These are phyloP conservation scores for Geosmithia morbida DNA, from an alignment of 2,329 filamentous ascomycete species.

Conservation along the genomic window DNA sequence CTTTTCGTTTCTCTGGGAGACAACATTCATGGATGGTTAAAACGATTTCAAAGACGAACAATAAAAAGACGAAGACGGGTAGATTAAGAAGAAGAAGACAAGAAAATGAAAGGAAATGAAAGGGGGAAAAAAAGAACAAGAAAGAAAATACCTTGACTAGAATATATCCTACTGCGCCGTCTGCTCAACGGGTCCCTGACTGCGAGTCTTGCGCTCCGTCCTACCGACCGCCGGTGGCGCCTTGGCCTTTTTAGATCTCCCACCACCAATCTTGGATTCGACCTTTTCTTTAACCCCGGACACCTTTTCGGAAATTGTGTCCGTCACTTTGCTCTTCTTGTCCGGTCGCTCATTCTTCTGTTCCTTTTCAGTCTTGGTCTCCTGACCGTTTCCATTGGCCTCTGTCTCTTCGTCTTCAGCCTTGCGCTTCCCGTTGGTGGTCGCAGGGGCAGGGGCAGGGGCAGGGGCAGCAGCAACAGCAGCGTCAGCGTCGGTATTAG, in stretches of 20 bases:
- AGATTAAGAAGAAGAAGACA: too few species aligned
- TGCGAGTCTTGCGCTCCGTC: conserved; percentile 26
- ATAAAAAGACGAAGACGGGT: too few species aligned
- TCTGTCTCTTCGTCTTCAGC: conserved; percentile 12
- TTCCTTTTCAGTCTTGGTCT: conserved; percentile 5
- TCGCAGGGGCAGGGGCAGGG: neutral
- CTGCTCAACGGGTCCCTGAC: conserved; percentile 18
- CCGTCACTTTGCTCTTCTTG: conserved; percentile 13
- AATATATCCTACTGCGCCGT: neutral
- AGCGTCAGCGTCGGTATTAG: neutral
- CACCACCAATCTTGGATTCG: conserved; percentile 7
- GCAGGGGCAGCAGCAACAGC: neutral
- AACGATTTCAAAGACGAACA: too few species aligned
- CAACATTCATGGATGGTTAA: too few species aligned
- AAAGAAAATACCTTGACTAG: too few species aligned
- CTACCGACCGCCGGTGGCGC: conserved; percentile 15
- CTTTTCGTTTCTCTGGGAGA: too few species aligned
- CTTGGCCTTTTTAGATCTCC: conserved; percentile 20
- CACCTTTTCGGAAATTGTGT: conserved; percentile 23
- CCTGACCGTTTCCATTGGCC: neutral
- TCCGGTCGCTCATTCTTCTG: conserved; percentile 1
- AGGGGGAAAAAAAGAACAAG: too few species aligned
- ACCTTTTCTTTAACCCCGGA: conserved; percentile 12
- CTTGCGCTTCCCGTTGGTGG: conserved; percentile 20
- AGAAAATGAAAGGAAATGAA: too few species aligned